Evolutionary conservation across 495 filamentous ascomycete species (phyloP).

Genomic region (Penicillium psychrofluorescens): DNA sequence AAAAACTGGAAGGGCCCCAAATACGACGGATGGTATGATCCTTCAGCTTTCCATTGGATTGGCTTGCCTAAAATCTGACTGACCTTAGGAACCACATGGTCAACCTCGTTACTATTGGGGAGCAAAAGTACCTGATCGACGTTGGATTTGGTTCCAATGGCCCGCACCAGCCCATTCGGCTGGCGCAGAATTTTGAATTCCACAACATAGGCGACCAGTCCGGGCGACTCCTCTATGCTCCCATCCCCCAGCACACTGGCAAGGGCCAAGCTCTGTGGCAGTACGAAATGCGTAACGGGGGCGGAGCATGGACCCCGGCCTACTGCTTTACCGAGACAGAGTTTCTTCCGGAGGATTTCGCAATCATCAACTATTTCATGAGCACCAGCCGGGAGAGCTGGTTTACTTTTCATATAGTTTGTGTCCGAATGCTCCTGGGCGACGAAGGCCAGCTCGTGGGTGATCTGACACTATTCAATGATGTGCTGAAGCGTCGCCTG

Average conservation of each 20-base stretch:
- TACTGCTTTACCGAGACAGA: conserved; percentile 52
- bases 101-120: conserved; percentile 51
- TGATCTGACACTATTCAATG: conserved; percentile 45
- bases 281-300: conserved; percentile 39
- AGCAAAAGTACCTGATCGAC: conserved; percentile 49
- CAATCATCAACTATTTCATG: conserved; percentile 50
- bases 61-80: background rate
- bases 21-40: conserved; percentile 12
- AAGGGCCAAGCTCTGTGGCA: conserved; percentile 40
- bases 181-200: conserved; percentile 28
- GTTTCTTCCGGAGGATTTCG: conserved; percentile 46
- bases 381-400: conserved; percentile 28
- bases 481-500: conserved; percentile 26
- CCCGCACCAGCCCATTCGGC: conserved; percentile 39
- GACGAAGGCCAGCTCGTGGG: conserved; percentile 37
- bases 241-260: conserved; percentile 2
- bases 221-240: conserved; percentile 31
- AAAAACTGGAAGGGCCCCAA: conserved; percentile 9
- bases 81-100: conserved; percentile 50
- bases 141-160: conserved; percentile 59
- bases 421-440: conserved; percentile 42
- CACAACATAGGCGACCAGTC: conserved; percentile 32
- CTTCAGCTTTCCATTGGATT: background rate
- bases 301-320: conserved; percentile 38
- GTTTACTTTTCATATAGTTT: conserved; percentile 44